These are phyloP conservation scores for Viola odorata DNA, from an alignment of 345 rosid genomes.

Conservation along the genomic window DNA sequence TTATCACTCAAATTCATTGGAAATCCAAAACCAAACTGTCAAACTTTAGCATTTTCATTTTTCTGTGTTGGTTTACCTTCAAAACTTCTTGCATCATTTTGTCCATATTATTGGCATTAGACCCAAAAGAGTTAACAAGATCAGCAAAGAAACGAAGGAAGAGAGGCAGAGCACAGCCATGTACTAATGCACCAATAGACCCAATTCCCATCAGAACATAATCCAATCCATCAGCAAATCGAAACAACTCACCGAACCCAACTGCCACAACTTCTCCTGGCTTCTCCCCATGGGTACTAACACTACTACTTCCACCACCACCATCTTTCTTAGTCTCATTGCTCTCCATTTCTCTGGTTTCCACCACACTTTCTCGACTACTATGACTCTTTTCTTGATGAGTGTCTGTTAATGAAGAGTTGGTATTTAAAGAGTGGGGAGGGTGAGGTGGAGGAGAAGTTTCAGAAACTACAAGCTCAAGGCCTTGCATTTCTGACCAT, in stretches of 20 bases:
- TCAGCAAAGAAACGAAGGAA: slow-evolving; percentile 96
- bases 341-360: slow-evolving; percentile 49
- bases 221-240: slow-evolving; percentile 96
- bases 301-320: slow-evolving; percentile 1
- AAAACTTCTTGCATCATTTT: slow-evolving; percentile 97
- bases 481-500: slow-evolving; percentile 99
- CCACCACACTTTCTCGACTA: slow-evolving; percentile 13
- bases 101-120: slow-evolving; percentile 80
- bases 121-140: slow-evolving; percentile 97
- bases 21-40: too few species aligned
- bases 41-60: too few species aligned
- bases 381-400: slow-evolving; percentile 2
- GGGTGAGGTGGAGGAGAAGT: slow-evolving; percentile 15
- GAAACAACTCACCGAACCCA: slow-evolving; percentile 76
- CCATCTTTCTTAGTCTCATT: slow-evolving; percentile 35
- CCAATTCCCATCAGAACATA: slow-evolving; percentile 93
- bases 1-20: background rate
- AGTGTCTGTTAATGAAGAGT: slow-evolving; percentile 14
- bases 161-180: slow-evolving; percentile 89
- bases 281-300: slow-evolving; percentile 33
- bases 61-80: slow-evolving; percentile 40
- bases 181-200: slow-evolving; percentile 86
- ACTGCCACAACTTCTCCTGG: slow-evolving; percentile 46
- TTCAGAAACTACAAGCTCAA: slow-evolving; percentile 62
- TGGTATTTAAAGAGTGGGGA: slow-evolving; percentile 25